Evolutionary conservation across 129 eudicot species (phyloP), one percentile per base, ranked within the genome.

Genomic region (Chrysanthemum seticuspe): DNA sequence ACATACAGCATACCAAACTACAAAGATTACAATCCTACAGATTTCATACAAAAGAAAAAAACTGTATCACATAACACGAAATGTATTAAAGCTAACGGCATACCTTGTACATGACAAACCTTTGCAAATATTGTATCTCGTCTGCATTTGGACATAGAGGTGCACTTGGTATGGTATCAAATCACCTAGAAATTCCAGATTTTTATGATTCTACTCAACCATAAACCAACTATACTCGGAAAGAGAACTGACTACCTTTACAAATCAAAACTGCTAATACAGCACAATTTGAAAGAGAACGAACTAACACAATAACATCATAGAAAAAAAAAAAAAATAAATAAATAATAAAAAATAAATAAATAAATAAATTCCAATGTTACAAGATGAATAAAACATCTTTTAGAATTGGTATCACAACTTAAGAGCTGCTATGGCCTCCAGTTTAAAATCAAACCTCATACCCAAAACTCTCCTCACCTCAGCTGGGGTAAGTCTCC

Each of bases 401-500:
- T 11, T 61, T 16, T 13, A 8, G 29, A 5, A 29, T 49, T 54
- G 21, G 13, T 6, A 58, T 81, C 85, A 92, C 89, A 92, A 75
- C 65, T 92, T 92, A 76, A 92, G 90, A 77, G 96, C 96, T 29
- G 96, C 82, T 59, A 92, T 89, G 6, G 97, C 97, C 89, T 92
- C 97, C 6, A 91, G 88, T 80, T 86, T 92, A 48, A 92, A 92
- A 80, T 92, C 97, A 62, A 92, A 84, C 74, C 97, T 77, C 80
- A 92, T 76, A 15, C 97, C 83, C 82, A 89, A 83, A 56, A 92
- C 96, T 65, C 96, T 85, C 77, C 97, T 89, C 23, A 92, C 97
- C 83, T 92, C 97, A 58, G 97, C 96, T 16, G 97, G 97, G 76
- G 97, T 92, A 18, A 92, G 73, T 70, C 97, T 79, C 97, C 97